These are phyloP conservation scores for Gremmenia infestans DNA, from an alignment of 2,329 filamentous ascomycete genomes.

Conservation along the genomic window DNA sequence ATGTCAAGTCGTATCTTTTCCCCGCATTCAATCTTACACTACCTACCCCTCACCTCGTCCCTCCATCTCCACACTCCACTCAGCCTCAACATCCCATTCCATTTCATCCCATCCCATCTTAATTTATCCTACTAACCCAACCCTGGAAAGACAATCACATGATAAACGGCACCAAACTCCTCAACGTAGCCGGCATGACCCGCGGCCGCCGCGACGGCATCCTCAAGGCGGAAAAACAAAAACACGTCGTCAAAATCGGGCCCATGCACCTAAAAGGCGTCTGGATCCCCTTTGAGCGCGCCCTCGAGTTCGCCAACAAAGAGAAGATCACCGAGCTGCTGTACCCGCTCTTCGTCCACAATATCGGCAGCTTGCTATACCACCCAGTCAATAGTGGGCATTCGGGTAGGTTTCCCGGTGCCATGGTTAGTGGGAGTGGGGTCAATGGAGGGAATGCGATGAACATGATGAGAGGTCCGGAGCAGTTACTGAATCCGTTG, in stretches of 20 bases:
- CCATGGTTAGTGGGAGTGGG: background rate
- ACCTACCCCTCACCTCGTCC: background rate
- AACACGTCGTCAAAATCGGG: slow-evolving; percentile 96
- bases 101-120: background rate
- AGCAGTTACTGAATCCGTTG: background rate
- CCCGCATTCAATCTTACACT: background rate
- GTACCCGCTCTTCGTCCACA: slow-evolving; percentile 94
- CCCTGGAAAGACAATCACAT: slow-evolving; percentile 77
- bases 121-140: background rate
- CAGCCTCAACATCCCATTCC: background rate
- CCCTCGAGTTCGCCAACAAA: slow-evolving; percentile 95
- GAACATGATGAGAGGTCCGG: background rate
- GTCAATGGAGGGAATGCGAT: background rate
- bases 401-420: background rate
- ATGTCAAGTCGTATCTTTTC: slow-evolving; percentile 25
- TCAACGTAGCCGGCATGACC: slow-evolving; percentile 97
- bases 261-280: slow-evolving; percentile 98
- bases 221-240: slow-evolving; percentile 91
- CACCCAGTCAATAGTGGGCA: slow-evolving; percentile 82
- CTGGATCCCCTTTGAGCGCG: slow-evolving; percentile 95
- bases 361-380: slow-evolving; percentile 89
- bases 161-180: slow-evolving; percentile 95
- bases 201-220: slow-evolving; percentile 91
- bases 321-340: slow-evolving; percentile 95
- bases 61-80: background rate